Evolutionary conservation across 2,329 filamentous ascomycete species (phyloP), one percentile per base, ranked within the genome.

Genomic region (Arachnomyces sp.): DNA sequence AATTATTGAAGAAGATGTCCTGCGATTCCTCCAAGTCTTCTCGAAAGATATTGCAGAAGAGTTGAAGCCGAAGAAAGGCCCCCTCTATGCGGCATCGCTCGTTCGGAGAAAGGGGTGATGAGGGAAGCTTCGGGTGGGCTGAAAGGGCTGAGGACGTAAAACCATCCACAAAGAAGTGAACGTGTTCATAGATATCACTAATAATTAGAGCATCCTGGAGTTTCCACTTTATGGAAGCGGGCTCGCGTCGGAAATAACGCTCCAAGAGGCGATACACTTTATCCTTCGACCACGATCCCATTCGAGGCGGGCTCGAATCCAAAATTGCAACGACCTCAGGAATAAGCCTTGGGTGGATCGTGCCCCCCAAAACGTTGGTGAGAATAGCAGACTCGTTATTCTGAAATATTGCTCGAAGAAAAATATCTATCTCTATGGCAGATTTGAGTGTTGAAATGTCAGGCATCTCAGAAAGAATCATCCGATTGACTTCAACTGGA

Each of bases 21-120:
- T 30, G 7, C 31, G 43, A 31, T 35, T 28, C 38, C 12, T 31
- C 17, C n/a, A n/a, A n/a, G n/a, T n/a, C n/a, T 16, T 35, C 16
- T 13, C 44, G 42, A 31, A 51, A 49, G 7, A 51, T 40, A 33
- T 46, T 46, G 30, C 44, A 43, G 35, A 40, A 51, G 6, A 49
- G 20, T 31, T 51, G 47, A 36, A 51, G 48, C 12, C 47, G 35
- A 28, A 47, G 49, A 17, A 51, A 46, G 31, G 43, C 39, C 5
- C 45, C 34, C 17, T 38, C 38, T n/a, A 51, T 35, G 8, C 49
- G 47, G 35, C 18, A 29, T 28, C 16, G 14, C 36, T 50, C 48
- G 15, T 12, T 44, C 6, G n/a, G n/a, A n/a, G 20, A 3, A 15
- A 18, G 11, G n/a, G 18, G 31, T 15, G 14, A 34, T 33, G 17